Evolutionary conservation across 306 rosid species (phyloP).

Genomic region (Fragaria nilgerrensis): DNA sequence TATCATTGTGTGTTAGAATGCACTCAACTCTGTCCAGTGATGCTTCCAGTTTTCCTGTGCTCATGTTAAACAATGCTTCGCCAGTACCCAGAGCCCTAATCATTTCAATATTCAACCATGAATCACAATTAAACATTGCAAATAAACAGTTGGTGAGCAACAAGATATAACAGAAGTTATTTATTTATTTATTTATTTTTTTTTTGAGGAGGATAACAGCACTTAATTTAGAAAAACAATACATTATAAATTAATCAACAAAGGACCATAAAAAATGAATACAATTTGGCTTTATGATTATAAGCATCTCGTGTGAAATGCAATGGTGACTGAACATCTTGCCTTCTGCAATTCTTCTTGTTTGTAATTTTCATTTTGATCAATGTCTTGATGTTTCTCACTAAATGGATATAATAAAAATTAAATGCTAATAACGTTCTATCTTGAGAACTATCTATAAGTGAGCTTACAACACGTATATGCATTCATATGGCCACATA

Average conservation of each 20-base stretch:
- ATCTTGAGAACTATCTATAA: background rate
- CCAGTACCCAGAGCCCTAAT: slow-evolving; percentile 80
- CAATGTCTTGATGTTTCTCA: background rate
- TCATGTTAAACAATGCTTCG: slow-evolving; percentile 88
- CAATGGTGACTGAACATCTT: background rate
- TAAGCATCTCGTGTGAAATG: background rate
- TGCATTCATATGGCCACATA: slow-evolving; percentile 1
- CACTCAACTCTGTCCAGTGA: slow-evolving; percentile 93
- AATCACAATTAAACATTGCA: background rate
- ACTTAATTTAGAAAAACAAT: slow-evolving; percentile 1
- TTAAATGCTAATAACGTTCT: background rate
- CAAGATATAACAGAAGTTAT: background rate
- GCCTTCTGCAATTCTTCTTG: background rate
- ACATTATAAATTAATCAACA: background rate
- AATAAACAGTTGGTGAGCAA: slow-evolving; percentile 8
- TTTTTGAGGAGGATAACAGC: background rate
- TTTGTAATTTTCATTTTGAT: background rate
- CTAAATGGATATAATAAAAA: background rate
- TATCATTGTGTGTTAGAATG: slow-evolving; percentile 68
- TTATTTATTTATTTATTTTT: too few relatives aligned
- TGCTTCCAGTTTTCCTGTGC: slow-evolving; percentile 74
- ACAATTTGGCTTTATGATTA: background rate
- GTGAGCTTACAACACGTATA: background rate
- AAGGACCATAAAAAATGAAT: background rate
- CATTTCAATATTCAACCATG: slow-evolving; percentile 13